Conservation (phyloP, 2,329 filamentous ascomycete genomes). For the Aspergillus ibericus region DNA sequence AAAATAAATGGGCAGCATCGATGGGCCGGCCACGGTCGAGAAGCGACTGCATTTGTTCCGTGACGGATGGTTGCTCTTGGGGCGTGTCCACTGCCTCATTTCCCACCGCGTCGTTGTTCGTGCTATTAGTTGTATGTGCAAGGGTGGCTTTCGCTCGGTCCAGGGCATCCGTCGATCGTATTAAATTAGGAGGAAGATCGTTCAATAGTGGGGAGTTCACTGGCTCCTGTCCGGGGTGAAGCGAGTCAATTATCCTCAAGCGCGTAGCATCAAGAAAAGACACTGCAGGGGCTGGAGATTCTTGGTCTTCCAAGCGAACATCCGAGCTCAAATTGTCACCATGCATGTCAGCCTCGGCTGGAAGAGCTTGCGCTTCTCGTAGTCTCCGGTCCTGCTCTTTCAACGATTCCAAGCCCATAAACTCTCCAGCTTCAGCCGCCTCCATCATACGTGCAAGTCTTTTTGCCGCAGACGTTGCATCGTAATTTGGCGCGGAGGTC, state of each 20-base stretch:
- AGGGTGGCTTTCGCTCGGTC: neutral
- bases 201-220: neutral
- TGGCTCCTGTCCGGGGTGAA: neutral
- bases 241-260: neutral
- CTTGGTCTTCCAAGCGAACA: neutral
- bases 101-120: neutral
- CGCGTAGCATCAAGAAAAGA: conserved; percentile 6
- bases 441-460: conserved; percentile 45
- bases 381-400: conserved; percentile 27
- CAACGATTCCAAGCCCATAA: conserved; percentile 40
- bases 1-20: conserved; percentile 39
- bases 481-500: conserved; percentile 43
- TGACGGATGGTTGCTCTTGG: conserved; percentile 12
- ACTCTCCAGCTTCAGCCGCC: conserved; percentile 46
- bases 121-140: neutral
- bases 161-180: conserved; percentile 1
- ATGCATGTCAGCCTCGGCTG: neutral
- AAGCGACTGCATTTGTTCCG: conserved; percentile 26
- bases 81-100: neutral
- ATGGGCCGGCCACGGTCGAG: conserved; percentile 31
- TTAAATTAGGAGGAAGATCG: conserved; percentile 4
- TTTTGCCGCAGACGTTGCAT: conserved; percentile 39
- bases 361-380: conserved; percentile 12
- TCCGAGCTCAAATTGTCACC: neutral
- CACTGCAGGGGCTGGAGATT: neutral